These are phyloP conservation scores for Colletotrichum tofieldiae DNA, from an alignment of 2,329 filamentous ascomycete species.

Conservation along the genomic window DNA sequence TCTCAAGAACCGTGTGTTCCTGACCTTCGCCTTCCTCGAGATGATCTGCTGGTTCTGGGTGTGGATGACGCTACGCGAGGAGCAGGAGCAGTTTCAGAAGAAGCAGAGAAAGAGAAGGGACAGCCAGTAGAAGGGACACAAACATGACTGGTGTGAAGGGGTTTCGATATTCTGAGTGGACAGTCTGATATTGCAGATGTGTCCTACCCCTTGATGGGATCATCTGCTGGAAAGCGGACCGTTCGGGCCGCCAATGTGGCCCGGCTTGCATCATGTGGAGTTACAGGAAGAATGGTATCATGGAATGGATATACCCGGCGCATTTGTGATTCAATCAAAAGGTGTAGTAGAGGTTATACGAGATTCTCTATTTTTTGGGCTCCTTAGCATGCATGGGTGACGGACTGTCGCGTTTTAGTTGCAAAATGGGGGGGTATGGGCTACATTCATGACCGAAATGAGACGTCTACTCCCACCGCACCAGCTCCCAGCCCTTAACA, in stretches of 20 bases:
- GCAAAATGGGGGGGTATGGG: not conserved
- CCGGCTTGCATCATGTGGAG: not conserved
- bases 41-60: conserved; percentile 91
- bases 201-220: not conserved
- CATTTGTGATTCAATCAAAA: not conserved
- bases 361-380: conserved; percentile 30
- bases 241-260: not conserved
- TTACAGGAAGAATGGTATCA: conserved; percentile 5
- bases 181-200: not conserved
- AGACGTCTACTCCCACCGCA: conserved; percentile 46
- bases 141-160: not conserved
- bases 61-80: conserved; percentile 79
- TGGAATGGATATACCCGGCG: conserved; percentile 27
- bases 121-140: not conserved
- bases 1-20: conserved; percentile 87
- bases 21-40: conserved; percentile 89
- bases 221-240: not conserved
- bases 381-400: conserved; percentile 8
- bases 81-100: conserved; percentile 62
- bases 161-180: not conserved
- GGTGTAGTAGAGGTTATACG: not conserved
- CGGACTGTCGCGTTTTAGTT: not conserved
- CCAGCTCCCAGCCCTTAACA: conserved; percentile 47
- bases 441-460: not conserved
- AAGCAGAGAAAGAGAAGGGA: conserved; percentile 55